Evolutionary conservation across 768 basidiomycete species (phyloP).

Genomic region (Calocybe cyanea): DNA sequence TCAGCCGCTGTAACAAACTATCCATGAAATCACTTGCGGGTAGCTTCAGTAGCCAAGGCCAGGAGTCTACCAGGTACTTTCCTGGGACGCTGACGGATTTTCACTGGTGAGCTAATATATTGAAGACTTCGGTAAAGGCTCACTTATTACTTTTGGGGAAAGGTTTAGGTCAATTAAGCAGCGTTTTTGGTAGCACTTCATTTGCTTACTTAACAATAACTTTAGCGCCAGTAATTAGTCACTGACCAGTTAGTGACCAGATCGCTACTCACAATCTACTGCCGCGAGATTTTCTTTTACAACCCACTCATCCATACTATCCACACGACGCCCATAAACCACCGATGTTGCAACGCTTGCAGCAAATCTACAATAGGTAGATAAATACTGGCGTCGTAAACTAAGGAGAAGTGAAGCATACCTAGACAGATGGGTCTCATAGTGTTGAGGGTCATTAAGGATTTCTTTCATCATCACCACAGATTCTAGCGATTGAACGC

Average conservation of each 20-base stretch:
- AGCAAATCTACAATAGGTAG: constrained; percentile 31
- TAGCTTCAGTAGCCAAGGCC: constrained; percentile 43
- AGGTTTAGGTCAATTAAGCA: neutral
- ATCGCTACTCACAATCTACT: constrained; percentile 30
- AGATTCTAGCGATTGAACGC: constrained; percentile 45
- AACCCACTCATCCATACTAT: constrained; percentile 43
- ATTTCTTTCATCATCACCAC: constrained; percentile 39
- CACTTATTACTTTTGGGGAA: neutral
- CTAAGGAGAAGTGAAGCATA: constrained; percentile 7
- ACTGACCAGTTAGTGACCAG: neutral
- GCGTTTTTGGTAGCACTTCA: neutral
- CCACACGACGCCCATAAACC: constrained; percentile 38
- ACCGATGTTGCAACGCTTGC: constrained; percentile 42
- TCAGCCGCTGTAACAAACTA: neutral
- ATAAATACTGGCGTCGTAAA: neutral
- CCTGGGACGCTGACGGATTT: constrained; percentile 35
- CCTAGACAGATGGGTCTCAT: constrained; percentile 39
- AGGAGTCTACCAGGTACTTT: constrained; percentile 45
- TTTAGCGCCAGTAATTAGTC: no score
- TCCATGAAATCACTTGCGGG: constrained; percentile 25
- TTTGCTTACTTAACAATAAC: no score
- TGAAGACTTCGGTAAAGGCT: no score
- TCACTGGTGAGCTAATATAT: no score
- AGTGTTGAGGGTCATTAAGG: constrained; percentile 33
- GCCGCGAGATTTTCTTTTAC: constrained; percentile 42